Evolutionary conservation across 2,329 filamentous ascomycete genomes (phyloP).

Genomic region (Clonostachys chloroleuca): DNA sequence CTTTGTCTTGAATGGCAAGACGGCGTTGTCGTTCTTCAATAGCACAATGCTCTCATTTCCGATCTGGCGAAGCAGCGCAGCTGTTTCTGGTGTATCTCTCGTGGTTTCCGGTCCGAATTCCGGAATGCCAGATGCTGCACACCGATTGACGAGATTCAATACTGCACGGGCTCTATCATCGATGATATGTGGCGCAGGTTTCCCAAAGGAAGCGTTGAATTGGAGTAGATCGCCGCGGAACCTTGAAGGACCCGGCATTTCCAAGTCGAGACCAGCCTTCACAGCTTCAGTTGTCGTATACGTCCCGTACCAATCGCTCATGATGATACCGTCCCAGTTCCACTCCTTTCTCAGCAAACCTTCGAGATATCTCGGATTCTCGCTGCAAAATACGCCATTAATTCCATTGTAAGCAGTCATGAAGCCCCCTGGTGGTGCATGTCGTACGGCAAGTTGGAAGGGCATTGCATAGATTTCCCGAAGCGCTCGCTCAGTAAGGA

Average conservation of each 20-base stretch:
- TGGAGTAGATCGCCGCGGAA: conserved; percentile 44
- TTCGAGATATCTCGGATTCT: conserved; percentile 45
- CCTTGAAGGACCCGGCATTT: conserved; percentile 54
- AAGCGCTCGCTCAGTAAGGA: conserved; percentile 50
- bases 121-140: neutral
- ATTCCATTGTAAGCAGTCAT: conserved; percentile 59
- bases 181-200: conserved; percentile 48
- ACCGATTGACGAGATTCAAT: conserved; percentile 52
- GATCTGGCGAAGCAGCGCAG: conserved; percentile 59
- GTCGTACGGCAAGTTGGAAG: conserved; percentile 51
- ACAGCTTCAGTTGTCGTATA: conserved; percentile 48
- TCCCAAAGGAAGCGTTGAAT: conserved; percentile 49
- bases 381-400: conserved; percentile 51
- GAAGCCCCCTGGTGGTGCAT: conserved; percentile 44
- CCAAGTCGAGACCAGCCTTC: conserved; percentile 49
- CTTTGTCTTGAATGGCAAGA: conserved; percentile 60
- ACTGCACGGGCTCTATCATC: conserved; percentile 54
- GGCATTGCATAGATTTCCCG: conserved; percentile 55
- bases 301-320: conserved; percentile 57
- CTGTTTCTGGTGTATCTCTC: conserved; percentile 56
- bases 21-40: conserved; percentile 63
- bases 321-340: conserved; percentile 52
- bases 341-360: conserved; percentile 50
- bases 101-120: conserved; percentile 47
- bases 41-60: conserved; percentile 69